Evolutionary conservation across 2,329 filamentous ascomycete genomes (phyloP).

Genomic region (Fusarium denticulatum): DNA sequence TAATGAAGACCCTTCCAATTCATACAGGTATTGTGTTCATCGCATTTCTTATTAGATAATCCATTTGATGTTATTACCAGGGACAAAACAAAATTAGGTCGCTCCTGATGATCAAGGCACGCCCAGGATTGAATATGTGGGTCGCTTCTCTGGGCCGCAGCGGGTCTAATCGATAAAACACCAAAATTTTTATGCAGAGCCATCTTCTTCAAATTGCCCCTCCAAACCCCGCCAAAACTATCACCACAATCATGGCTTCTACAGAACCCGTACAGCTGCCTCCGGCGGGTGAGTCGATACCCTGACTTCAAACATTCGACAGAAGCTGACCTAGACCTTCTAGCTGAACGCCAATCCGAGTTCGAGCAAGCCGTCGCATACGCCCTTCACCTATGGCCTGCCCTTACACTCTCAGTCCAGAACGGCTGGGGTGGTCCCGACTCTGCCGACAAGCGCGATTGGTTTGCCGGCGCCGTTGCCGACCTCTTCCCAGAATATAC

Average conservation of each 20-base stretch:
- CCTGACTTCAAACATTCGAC: background rate
- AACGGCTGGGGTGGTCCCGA: constrained; percentile 89
- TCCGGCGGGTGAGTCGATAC: constrained; percentile 42
- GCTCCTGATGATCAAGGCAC: background rate
- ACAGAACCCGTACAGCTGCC: constrained; percentile 46
- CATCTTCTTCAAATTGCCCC: constrained; percentile 40
- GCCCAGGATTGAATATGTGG: background rate
- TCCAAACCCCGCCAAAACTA: constrained; percentile 45
- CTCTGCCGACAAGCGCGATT: constrained; percentile 89
- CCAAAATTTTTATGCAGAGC: constrained; percentile 44
- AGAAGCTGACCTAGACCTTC: constrained; percentile 11
- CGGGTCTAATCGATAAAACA: constrained; percentile 34
- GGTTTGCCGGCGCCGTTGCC: constrained; percentile 89
- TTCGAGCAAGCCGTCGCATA: constrained; percentile 92
- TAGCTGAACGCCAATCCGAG: constrained; percentile 67
- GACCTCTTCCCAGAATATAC: constrained; percentile 80
- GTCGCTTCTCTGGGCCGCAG: background rate
- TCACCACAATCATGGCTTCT: constrained; percentile 45
- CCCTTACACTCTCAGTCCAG: constrained; percentile 85
- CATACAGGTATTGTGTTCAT: too few relatives aligned
- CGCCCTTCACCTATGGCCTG: constrained; percentile 86
- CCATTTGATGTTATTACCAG: background rate
- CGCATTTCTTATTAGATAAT: background rate
- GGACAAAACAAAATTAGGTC: background rate
- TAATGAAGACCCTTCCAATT: background rate